Evolutionary conservation across 2,329 filamentous ascomycete genomes (phyloP).

Genomic region (Alternaria conjuncta): DNA sequence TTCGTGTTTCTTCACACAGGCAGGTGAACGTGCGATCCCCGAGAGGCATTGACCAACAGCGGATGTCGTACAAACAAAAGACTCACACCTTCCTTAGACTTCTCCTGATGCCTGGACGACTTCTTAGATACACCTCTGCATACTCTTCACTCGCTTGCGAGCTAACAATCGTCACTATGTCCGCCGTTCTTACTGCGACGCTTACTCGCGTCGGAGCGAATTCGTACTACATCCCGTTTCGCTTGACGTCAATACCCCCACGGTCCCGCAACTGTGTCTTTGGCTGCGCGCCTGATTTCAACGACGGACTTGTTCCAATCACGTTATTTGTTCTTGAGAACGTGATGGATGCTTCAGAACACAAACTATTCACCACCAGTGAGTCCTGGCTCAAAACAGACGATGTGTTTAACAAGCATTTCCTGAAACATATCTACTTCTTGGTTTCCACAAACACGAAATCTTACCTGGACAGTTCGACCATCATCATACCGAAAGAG

Average conservation of each 20-base stretch:
- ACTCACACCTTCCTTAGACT: not conserved
- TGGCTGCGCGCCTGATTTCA: not conserved
- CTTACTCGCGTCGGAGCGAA: not conserved
- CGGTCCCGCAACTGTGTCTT: fast-evolving
- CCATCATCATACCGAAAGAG: not conserved
- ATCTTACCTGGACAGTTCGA: no score
- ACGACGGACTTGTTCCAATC: not conserved
- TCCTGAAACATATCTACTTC: not conserved
- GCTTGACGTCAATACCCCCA: not conserved
- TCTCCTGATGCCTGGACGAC: not conserved
- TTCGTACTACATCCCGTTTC: not conserved
- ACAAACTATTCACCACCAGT: fast-evolving
- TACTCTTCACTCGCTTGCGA: not conserved
- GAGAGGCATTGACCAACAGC: not conserved
- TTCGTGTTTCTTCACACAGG: not conserved
- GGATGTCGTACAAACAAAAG: not conserved
- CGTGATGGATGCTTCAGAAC: not conserved
- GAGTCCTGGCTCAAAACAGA: not conserved
- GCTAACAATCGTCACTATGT: not conserved
- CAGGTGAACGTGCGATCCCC: no score
- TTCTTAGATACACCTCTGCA: not conserved
- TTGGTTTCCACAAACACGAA: not conserved
- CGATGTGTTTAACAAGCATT: not conserved
- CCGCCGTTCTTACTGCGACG: not conserved
- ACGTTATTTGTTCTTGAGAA: not conserved